Conservation (phyloP, 2,329 filamentous ascomycete species). For the Sclerotiophoma versabilis region DNA sequence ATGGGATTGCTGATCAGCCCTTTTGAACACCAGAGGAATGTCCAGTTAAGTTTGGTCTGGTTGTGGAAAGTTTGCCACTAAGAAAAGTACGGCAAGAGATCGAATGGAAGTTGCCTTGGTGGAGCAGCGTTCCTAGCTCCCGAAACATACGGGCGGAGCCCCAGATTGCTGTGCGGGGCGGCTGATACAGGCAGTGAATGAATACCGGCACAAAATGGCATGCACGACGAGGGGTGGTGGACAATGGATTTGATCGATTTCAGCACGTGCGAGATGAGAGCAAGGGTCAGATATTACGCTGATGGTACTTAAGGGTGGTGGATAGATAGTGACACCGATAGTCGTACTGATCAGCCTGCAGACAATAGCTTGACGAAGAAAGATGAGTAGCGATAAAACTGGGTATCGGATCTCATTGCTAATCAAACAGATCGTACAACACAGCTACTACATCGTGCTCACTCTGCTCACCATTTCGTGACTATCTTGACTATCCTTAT, state of each 20-base stretch:
- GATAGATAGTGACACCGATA: slow-evolving; percentile 1
- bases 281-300: not conserved
- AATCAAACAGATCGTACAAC: not conserved
- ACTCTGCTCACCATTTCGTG: slow-evolving; percentile 32
- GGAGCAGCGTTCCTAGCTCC: slow-evolving; percentile 10
- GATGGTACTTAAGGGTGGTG: not conserved
- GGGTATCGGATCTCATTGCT: not conserved
- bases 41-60: slow-evolving; percentile 3
- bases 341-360: not conserved
- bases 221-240: not conserved
- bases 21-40: slow-evolving; percentile 4
- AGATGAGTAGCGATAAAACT: not conserved
- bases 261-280: not conserved
- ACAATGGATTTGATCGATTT: not conserved
- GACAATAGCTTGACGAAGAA: not conserved
- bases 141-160: slow-evolving; percentile 10
- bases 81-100: slow-evolving; percentile 4
- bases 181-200: slow-evolving; percentile 2
- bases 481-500: slow-evolving; percentile 31
- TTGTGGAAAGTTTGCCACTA: slow-evolving; percentile 3
- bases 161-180: slow-evolving; percentile 2
- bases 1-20: slow-evolving; percentile 15
- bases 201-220: not conserved
- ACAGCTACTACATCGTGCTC: slow-evolving; percentile 19
- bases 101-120: slow-evolving; percentile 11